Conservation (phyloP, 2,329 filamentous ascomycete genomes). For the Talaromyces sp. region DNA sequence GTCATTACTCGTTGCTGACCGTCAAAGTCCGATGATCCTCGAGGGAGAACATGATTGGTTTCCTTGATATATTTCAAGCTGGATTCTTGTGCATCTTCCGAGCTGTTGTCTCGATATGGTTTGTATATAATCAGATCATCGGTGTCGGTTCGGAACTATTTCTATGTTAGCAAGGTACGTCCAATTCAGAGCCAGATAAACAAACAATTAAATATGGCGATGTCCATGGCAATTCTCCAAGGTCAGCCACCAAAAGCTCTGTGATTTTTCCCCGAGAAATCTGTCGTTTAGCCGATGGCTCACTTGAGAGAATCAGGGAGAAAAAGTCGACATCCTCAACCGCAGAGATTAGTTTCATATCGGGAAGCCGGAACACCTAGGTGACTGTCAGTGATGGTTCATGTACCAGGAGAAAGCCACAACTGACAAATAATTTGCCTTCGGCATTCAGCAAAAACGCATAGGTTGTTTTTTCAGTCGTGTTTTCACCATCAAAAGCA, state of each 20-base stretch:
- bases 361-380: conserved; percentile 70
- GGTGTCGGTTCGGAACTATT: conserved; percentile 66
- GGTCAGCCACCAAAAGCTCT: conserved; percentile 76
- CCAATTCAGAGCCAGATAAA: conserved; percentile 5
- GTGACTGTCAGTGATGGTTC: neutral
- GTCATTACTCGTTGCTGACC: conserved; percentile 33
- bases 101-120: conserved; percentile 54
- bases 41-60: conserved; percentile 62
- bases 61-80: conserved; percentile 71
- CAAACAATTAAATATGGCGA: conserved; percentile 77
- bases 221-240: conserved; percentile 67
- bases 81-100: conserved; percentile 9
- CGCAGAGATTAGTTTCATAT: conserved; percentile 67
- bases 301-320: conserved; percentile 67
- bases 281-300: conserved; percentile 64
- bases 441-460: conserved; percentile 72
- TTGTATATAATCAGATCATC: conserved; percentile 87
- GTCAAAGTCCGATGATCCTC: conserved; percentile 40
- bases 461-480: conserved; percentile 49
- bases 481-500: conserved; percentile 15
- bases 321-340: conserved; percentile 74
- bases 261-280: conserved; percentile 66
- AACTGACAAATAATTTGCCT: conserved; percentile 68
- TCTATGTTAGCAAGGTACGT: conserved; percentile 1
- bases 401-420: neutral